A percentile compares a stretch with the other conserved stretches of the same genome.
These are phyloP conservation scores for Globisporangium orthogonon DNA, from an alignment of 352 stramenopile genomes.

Conservation along the genomic window DNA sequence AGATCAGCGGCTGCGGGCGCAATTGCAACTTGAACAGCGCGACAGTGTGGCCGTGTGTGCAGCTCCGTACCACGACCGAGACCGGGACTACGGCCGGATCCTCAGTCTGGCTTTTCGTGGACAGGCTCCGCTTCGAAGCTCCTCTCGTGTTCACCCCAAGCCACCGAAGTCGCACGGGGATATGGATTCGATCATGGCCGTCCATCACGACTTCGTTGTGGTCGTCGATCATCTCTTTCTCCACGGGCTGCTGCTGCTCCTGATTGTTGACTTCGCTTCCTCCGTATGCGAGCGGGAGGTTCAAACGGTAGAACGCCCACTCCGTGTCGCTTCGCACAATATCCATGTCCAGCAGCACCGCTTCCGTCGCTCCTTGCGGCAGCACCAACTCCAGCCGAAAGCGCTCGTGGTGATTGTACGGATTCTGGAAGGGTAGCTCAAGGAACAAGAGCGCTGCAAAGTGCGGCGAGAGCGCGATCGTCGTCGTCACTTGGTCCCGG, in stretches of 20 bases:
- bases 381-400: conserved; percentile 84
- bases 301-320: conserved; percentile 76
- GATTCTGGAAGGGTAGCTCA: conserved; percentile 87
- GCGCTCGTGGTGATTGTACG: conserved; percentile 88
- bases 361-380: conserved; percentile 22
- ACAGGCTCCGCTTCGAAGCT: not conserved
- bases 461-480: conserved; percentile 71
- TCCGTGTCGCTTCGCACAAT: conserved; percentile 79
- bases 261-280: not conserved
- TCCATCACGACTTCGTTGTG: conserved; percentile 86
- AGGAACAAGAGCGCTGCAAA: conserved; percentile 85
- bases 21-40: conserved; percentile 86
- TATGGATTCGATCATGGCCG: conserved; percentile 66
- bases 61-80: conserved; percentile 78
- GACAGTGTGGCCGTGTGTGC: conserved; percentile 86
- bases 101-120: not conserved
- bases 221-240: conserved; percentile 92
- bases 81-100: conserved; percentile 23
- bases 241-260: conserved; percentile 31
- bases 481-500: conserved; percentile 83
- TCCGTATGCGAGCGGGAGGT: conserved; percentile 53
- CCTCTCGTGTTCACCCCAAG: conserved; percentile 24
- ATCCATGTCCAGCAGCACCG: conserved; percentile 44
- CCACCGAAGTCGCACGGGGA: conserved; percentile 88
- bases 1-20: conserved; percentile 64